A percentile compares a stretch with the other conserved stretches of the same genome.
Evolutionary conservation across 345 rosid genomes (phyloP).

Genomic region (Luvunga scandens): DNA sequence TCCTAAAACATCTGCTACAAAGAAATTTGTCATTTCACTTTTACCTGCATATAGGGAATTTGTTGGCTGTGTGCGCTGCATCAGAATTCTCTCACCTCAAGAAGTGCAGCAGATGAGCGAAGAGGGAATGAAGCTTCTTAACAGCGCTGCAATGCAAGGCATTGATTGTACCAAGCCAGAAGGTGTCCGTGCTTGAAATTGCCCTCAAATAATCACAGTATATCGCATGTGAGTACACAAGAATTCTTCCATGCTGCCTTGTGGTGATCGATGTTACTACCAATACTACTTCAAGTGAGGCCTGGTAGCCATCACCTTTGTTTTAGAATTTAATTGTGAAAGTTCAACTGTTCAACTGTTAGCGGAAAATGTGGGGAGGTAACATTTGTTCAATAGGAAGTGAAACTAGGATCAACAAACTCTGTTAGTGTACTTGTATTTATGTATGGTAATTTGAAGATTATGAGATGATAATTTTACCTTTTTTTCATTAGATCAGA

Average conservation of each 20-base stretch:
- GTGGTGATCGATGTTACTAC: background rate
- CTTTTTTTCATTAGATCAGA: background rate
- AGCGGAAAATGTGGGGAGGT: background rate
- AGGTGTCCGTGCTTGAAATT: conserved; percentile 18
- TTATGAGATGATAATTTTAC: background rate
- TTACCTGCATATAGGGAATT: conserved; percentile 61
- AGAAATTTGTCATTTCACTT: background rate
- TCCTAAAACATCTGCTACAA: background rate
- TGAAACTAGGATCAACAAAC: conserved; percentile 11
- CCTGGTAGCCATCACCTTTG: background rate
- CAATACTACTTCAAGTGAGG: background rate
- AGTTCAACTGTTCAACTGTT: background rate
- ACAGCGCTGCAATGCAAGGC: conserved; percentile 57
- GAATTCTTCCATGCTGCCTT: background rate
- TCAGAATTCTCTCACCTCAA: conserved; percentile 87
- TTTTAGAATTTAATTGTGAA: conserved; percentile 7
- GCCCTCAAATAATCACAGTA: background rate
- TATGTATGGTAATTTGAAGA: background rate
- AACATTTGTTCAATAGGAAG: conserved; percentile 15
- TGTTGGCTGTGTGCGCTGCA: conserved; percentile 96
- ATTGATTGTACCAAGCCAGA: conserved; percentile 34
- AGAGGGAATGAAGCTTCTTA: conserved; percentile 96
- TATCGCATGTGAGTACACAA: no score
- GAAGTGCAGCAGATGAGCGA: conserved; percentile 99
- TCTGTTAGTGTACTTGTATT: background rate